Percentiles rank a stretch among this genome's conserved stretches.
Evolutionary conservation across 768 basidiomycete genomes (phyloP).

Genomic region (Chiua virens): DNA sequence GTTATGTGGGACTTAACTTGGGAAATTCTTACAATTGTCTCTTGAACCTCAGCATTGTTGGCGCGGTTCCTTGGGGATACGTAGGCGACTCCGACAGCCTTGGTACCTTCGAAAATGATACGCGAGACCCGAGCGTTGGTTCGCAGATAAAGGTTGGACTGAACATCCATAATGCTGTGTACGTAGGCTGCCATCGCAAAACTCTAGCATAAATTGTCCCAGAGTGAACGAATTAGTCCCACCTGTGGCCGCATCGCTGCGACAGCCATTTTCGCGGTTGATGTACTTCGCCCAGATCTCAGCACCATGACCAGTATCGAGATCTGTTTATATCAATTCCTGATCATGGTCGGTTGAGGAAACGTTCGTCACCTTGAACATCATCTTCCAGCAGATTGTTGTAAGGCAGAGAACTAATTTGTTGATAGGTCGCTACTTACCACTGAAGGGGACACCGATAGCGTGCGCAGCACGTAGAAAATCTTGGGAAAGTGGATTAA

Average conservation of each 20-base stretch:
- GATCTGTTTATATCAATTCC: conserved; percentile 37
- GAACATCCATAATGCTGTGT: conserved; percentile 69
- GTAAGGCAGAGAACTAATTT: not conserved
- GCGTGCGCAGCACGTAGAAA: conserved; percentile 64
- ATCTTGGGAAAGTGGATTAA: conserved; percentile 64
- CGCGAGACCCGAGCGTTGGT: conserved; percentile 66
- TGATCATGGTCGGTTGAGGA: not conserved
- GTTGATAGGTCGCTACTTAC: conserved; percentile 32
- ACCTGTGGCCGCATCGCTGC: conserved; percentile 72
- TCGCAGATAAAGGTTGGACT: conserved; percentile 65
- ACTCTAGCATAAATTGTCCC: not conserved
- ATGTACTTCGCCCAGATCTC: conserved; percentile 81
- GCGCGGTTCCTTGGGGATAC: conserved; percentile 62
- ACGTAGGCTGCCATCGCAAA: conserved; percentile 48
- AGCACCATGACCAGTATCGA: conserved; percentile 57
- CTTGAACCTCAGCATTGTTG: conserved; percentile 48
- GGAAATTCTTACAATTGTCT: conserved; percentile 48
- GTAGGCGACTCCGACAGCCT: conserved; percentile 71
- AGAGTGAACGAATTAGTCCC: conserved; percentile 1
- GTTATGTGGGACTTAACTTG: not conserved
- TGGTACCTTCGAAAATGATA: conserved; percentile 71
- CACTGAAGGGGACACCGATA: conserved; percentile 63
- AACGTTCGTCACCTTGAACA: conserved; percentile 46
- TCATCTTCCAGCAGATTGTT: conserved; percentile 47
- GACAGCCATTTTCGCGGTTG: conserved; percentile 69